Evolutionary conservation across 2,329 filamentous ascomycete species (phyloP), one percentile per base, ranked within the genome.

Genomic region (Colletotrichum godetiae): DNA sequence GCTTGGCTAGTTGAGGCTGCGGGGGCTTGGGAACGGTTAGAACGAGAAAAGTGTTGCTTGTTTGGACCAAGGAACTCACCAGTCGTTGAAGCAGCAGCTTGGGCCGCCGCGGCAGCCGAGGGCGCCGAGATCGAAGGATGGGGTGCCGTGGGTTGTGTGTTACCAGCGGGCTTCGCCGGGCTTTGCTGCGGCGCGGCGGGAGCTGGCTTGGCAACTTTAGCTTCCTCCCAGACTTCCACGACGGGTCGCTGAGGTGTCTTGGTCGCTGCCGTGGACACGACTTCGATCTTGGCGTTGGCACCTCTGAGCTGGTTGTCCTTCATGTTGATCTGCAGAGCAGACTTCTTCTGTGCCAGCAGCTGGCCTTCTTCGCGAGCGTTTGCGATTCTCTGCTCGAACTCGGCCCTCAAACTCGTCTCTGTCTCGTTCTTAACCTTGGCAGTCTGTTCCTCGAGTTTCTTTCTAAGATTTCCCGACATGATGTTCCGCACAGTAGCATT

Each of bases 191-290:
- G 24, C 24, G 35, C 64, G 15, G 73, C 60, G 31, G 76, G 75
- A 53, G 75, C 74, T 8, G 72, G 65, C 53, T 81, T 80, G 27
- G 82, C 79, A 24, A 66, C 86, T 82, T 96, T 95, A 0, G 93
- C 95, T 67, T 94, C 85, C 75, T 93, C 91, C 94, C 94, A 98
- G 0, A 98, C 95, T 82, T 98, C 95, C 11, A 86, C 90, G 4
- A 98, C 95, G 0, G 95, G 91, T 80, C 91, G 92, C 78, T 96
- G 88, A 0, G 96, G 96, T 0, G 95, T 98, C 60, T 97, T 93
- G n/a, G 88, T 88, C 0, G 93, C 95, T 13, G 96, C 95, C 59
- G 91, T 93, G 78, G 95, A 90, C 4, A 98, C 93, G 1, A 97
- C 90, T 1, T 90, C 89, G 37, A 97, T 84, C 84, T 97, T 97